A percentile compares a stretch with the other conserved stretches of the same genome.
These are phyloP conservation scores for Juglanconis juglandina DNA, from an alignment of 2,329 filamentous ascomycete species.

Conservation along the genomic window DNA sequence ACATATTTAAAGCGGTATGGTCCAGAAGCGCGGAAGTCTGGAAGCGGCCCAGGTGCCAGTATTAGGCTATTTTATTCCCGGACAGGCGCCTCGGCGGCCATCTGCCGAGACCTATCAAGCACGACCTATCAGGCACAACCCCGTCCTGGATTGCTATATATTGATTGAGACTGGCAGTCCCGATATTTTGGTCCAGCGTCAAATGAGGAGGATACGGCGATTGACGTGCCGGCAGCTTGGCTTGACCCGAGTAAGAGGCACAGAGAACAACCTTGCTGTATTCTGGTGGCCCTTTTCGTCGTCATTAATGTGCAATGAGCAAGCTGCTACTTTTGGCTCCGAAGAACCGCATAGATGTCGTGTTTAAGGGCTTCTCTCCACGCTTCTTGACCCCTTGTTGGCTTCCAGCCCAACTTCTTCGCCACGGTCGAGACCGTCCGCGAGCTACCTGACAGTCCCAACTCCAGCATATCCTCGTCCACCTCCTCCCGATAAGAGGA, in stretches of 20 bases:
- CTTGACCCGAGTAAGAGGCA: too few relatives aligned
- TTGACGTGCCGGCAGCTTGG: not conserved
- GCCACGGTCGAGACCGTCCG: not conserved
- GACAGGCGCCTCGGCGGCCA: too few relatives aligned
- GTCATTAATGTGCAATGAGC: too few relatives aligned
- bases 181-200: not conserved
- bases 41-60: too few relatives aligned
- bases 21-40: too few relatives aligned
- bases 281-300: too few relatives aligned
- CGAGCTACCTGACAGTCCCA: not conserved
- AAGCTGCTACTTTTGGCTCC: not conserved
- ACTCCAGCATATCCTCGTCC: not conserved
- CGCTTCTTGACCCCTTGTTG: not conserved
- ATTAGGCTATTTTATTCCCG: too few relatives aligned
- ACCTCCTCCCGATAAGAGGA: not conserved
- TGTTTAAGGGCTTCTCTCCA: not conserved
- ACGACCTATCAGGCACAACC: too few relatives aligned
- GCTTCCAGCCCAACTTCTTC: not conserved
- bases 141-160: too few relatives aligned
- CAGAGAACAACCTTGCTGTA: too few relatives aligned
- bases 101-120: too few relatives aligned
- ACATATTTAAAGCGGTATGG: too few relatives aligned
- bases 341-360: not conserved
- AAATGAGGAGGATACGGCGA: not conserved
- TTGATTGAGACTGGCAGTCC: not conserved